These are phyloP conservation scores for Fusarium luffae DNA, from an alignment of 2,329 filamentous ascomycete genomes.

Conservation along the genomic window DNA sequence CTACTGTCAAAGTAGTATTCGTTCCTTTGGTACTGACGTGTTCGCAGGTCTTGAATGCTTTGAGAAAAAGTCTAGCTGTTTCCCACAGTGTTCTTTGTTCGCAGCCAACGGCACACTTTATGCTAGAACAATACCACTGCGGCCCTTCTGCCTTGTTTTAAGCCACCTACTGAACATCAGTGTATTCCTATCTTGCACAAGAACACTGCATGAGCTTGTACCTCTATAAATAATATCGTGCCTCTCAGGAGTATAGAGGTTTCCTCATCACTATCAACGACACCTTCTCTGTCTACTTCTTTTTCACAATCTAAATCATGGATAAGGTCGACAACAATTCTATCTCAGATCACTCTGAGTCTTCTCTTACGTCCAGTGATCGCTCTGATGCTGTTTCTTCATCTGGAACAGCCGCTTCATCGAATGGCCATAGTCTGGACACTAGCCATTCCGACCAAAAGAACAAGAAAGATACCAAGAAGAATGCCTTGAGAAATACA, in stretches of 20 bases:
- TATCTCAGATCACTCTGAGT: neutral
- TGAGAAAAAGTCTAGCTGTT: neutral
- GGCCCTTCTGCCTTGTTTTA: neutral
- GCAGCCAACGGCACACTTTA: neutral
- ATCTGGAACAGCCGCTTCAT: neutral
- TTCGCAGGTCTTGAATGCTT: neutral
- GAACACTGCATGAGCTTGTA: neutral
- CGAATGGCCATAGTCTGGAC: neutral
- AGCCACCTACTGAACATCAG: neutral
- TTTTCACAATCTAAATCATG: slow-evolving; percentile 1
- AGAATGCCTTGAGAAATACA: neutral
- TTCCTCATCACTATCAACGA: neutral
- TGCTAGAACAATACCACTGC: neutral
- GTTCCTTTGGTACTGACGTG: neutral
- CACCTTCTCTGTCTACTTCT: neutral
- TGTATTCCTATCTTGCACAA: neutral
- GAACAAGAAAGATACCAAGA: neutral
- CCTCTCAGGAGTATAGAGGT: neutral
- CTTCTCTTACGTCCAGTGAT: neutral
- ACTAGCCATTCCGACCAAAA: neutral
- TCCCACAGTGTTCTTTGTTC: neutral
- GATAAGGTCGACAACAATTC: neutral
- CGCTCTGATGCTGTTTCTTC: neutral
- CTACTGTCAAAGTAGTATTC: neutral
- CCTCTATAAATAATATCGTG: neutral